Conservation (phyloP, 352 stramenopile genomes). For the Aphanomyces cochlioides region DNA sequence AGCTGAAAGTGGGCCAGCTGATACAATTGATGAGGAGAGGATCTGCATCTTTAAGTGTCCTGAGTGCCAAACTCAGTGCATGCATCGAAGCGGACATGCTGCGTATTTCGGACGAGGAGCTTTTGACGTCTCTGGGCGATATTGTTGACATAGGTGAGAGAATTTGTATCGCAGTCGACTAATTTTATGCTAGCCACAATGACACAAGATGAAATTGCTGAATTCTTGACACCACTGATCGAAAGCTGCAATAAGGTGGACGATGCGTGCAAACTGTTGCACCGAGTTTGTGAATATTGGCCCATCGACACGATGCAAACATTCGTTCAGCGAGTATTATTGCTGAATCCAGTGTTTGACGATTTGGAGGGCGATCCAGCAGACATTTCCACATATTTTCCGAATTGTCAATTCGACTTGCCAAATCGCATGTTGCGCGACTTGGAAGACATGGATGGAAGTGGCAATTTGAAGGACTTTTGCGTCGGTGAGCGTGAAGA, state of each 20-base stretch:
- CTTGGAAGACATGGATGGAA: constrained; percentile 76
- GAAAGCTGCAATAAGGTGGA: constrained; percentile 70
- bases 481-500: constrained; percentile 60
- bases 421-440: constrained; percentile 56
- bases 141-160: constrained; percentile 37
- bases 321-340: constrained; percentile 62
- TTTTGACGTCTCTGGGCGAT: constrained; percentile 32
- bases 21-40: constrained; percentile 66
- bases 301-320: constrained; percentile 49
- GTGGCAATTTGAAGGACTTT: constrained; percentile 72
- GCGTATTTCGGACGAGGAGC: constrained; percentile 43
- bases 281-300: constrained; percentile 60
- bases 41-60: constrained; percentile 49
- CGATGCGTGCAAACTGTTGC: constrained; percentile 61
- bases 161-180: not conserved
- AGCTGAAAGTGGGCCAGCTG: constrained; percentile 50
- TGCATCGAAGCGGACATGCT: constrained; percentile 70
- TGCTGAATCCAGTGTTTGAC: constrained; percentile 73
- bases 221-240: constrained; percentile 60
- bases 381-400: constrained; percentile 60
- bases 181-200: constrained; percentile 38
- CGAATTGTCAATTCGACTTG: constrained; percentile 56
- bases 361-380: constrained; percentile 80
- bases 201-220: constrained; percentile 50
- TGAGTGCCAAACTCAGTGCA: constrained; percentile 72